A percentile compares a stretch with the other conserved stretches of the same genome.
Evolutionary conservation across 2,329 filamentous ascomycete genomes (phyloP).

Genomic region (Fusarium buxicola): DNA sequence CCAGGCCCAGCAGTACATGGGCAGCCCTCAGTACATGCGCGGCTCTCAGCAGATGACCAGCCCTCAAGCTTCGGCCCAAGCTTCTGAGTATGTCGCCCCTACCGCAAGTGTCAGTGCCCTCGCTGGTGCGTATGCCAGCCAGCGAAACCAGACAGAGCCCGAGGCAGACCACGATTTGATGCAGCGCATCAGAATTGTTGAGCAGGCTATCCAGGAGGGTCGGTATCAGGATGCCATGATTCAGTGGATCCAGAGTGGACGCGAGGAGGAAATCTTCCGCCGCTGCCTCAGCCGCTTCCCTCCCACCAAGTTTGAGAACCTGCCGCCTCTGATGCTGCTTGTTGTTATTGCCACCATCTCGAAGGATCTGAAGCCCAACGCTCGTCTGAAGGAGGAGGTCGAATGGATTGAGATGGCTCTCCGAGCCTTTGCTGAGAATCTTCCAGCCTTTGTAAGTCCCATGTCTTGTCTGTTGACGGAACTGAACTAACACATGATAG

Average conservation of each 20-base stretch:
- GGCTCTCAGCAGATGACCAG: constrained; percentile 49
- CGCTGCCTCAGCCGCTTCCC: constrained; percentile 54
- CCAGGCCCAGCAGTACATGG: constrained; percentile 50
- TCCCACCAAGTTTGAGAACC: constrained; percentile 60
- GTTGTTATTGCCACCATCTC: constrained; percentile 74
- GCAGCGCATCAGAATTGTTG: constrained; percentile 68
- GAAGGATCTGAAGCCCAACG: constrained; percentile 65
- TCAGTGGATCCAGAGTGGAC: constrained; percentile 73
- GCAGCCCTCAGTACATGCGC: constrained; percentile 53
- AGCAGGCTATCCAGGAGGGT: constrained; percentile 69
- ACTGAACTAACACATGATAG: constrained; percentile 43
- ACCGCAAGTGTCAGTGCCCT: constrained; percentile 50
- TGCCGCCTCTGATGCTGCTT: constrained; percentile 71
- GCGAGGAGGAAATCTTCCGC: constrained; percentile 72
- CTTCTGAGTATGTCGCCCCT: constrained; percentile 51
- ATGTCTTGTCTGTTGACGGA: not conserved
- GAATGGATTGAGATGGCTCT: constrained; percentile 71
- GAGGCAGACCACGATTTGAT: constrained; percentile 64
- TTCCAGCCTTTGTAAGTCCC: constrained; percentile 63
- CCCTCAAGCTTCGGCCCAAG: constrained; percentile 49
- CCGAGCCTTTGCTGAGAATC: constrained; percentile 61
- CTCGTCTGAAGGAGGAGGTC: constrained; percentile 66
- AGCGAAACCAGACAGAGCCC: constrained; percentile 51
- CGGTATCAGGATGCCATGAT: constrained; percentile 73
- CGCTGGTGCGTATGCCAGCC: constrained; percentile 51